Conservation (phyloP, 495 filamentous ascomycete genomes). For the Penicillium pulvis region DNA sequence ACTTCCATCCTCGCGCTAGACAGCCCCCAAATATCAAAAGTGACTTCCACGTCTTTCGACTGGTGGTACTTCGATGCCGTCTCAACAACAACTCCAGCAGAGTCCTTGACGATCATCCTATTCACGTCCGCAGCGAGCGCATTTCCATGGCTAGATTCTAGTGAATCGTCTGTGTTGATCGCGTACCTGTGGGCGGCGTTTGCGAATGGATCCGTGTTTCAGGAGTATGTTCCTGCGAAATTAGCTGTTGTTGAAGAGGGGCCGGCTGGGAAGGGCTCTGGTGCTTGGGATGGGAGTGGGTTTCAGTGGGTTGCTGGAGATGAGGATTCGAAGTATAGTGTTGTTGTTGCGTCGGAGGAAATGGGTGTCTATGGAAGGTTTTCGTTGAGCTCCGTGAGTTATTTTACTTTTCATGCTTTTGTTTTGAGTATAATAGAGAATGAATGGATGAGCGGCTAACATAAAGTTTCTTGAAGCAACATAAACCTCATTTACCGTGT, state of each 20-base stretch:
- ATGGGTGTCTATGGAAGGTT: constrained; percentile 21
- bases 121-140: constrained; percentile 25
- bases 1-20: constrained; percentile 24
- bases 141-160: constrained; percentile 23
- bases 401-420: background rate
- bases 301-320: constrained; percentile 18
- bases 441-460: constrained; percentile 2
- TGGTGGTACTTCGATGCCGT: constrained; percentile 49
- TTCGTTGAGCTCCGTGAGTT: constrained; percentile 19
- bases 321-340: constrained; percentile 19
- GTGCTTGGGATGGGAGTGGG: constrained; percentile 19
- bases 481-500: constrained; percentile 20
- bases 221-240: constrained; percentile 22
- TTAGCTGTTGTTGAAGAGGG: constrained; percentile 16
- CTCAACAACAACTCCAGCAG: constrained; percentile 16
- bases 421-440: background rate
- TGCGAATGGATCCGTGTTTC: constrained; percentile 24
- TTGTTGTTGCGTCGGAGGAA: constrained; percentile 17
- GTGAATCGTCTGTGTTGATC: constrained; percentile 20
- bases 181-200: constrained; percentile 31
- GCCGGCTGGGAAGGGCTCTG: constrained; percentile 4
- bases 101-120: constrained; percentile 32
- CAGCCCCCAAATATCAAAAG: constrained; percentile 26
- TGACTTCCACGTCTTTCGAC: constrained; percentile 39
- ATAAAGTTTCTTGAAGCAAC: background rate